phyloP scores from a whole-genome alignment of 495 filamentous ascomycete genomes.

The Neurospora tetraspora region DNA sequence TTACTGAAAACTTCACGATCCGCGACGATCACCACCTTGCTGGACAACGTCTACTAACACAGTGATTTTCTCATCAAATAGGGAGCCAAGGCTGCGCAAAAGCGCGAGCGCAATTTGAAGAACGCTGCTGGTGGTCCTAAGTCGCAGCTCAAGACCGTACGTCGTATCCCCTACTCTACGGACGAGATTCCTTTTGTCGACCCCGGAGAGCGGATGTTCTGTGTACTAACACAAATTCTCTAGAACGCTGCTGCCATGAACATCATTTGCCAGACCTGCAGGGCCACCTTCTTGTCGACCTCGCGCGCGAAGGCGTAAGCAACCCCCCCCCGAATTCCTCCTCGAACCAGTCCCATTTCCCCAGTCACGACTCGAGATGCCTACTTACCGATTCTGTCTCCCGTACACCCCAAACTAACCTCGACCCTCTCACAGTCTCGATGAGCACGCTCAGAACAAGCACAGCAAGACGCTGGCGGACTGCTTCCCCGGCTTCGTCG shows the following conservation, averaged over 20 bases:
- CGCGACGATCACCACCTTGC: neutral
- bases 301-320: slow-evolving; percentile 43
- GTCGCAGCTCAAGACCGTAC: slow-evolving; percentile 46
- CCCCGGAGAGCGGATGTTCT: neutral
- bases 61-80: slow-evolving; percentile 7
- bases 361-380: neutral
- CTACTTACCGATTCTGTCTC: neutral
- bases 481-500: slow-evolving; percentile 41
- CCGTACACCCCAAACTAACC: slow-evolving; percentile 4
- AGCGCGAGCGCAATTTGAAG: slow-evolving; percentile 46
- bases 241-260: slow-evolving; percentile 44
- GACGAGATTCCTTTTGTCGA: neutral
- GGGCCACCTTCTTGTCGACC: slow-evolving; percentile 46
- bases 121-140: slow-evolving; percentile 38
- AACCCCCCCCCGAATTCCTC: neutral
- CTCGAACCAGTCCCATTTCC: neutral
- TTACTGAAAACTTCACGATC: neutral
- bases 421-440: slow-evolving; percentile 22
- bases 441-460: slow-evolving; percentile 45
- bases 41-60: neutral
- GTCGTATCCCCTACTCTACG: slow-evolving; percentile 5
- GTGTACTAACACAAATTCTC: neutral
- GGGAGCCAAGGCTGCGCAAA: slow-evolving; percentile 49
- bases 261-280: slow-evolving; percentile 48
- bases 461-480: slow-evolving; percentile 41